Evolutionary conservation across 768 basidiomycete genomes (phyloP).

Genomic region (Trametes gibbosa): DNA sequence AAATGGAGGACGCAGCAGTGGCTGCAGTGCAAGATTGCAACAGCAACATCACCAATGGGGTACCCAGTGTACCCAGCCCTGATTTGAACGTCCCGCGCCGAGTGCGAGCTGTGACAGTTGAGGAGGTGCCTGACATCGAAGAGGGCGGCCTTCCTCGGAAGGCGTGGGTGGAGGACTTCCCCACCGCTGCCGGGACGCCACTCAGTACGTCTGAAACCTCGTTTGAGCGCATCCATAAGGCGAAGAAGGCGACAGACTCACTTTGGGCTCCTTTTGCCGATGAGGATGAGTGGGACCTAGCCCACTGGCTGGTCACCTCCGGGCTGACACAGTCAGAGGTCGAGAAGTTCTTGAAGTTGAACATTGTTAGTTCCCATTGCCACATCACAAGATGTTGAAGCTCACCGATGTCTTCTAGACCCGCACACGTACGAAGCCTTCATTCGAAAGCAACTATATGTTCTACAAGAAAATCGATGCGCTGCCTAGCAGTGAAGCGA

Average conservation of each 20-base stretch:
- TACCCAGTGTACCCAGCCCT: background rate
- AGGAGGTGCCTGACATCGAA: background rate
- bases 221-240: constrained; percentile 8
- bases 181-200: background rate
- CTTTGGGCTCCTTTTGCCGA: constrained; percentile 18
- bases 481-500: constrained; percentile 14
- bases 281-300: constrained; percentile 24
- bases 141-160: background rate
- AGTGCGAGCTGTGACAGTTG: background rate
- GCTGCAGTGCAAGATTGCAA: too few species aligned
- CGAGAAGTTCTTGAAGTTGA: constrained; percentile 24
- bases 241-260: background rate
- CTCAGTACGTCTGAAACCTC: background rate
- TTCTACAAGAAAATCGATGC: constrained; percentile 24
- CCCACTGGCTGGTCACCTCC: constrained; percentile 16
- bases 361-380: constrained; percentile 12
- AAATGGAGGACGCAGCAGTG: too few species aligned
- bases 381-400: background rate
- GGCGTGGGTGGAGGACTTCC: constrained; percentile 9
- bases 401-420: constrained; percentile 8
- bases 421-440: constrained; percentile 2
- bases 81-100: background rate
- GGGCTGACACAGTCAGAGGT: constrained; percentile 21
- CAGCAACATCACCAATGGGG: background rate
- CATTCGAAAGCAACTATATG: constrained; percentile 19